Evolutionary conservation across 208 protist species (phyloP), one percentile per base, ranked within the genome.

Genomic region (Angomonas ambiguus): DNA sequence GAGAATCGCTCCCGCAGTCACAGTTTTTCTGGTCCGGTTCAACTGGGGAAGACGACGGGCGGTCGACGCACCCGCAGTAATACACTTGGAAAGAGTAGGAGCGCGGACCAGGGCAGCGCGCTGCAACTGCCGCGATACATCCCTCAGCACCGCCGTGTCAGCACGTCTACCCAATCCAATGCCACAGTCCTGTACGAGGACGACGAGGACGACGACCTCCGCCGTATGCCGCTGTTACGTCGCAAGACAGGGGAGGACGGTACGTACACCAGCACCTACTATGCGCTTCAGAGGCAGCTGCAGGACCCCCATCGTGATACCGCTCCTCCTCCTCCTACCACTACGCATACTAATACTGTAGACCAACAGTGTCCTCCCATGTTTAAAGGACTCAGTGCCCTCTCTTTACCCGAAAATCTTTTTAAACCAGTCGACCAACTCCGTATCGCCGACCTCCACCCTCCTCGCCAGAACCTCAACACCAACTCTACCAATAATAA

Each of bases 321-420:
- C n/a, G n/a, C n/a, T n/a, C n/a, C n/a, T n/a, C n/a, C n/a, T n/a
- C n/a, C n/a, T n/a, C n/a, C n/a, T n/a, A n/a, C n/a, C n/a, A n/a
- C n/a, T n/a, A n/a, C n/a, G n/a, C n/a, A n/a, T n/a, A n/a, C n/a
- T n/a, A n/a, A n/a, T n/a, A n/a, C n/a, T n/a, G 13, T 22, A 33
- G 35, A 66, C 35, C 28, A 69, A 45, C 38, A 79, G 27, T 84
- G 79, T 60, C 76, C 72, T 13, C 73, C 65, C 27, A 86, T 80
- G 69, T 88, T 91, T 53, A 63, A 62, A 8, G 85, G 88, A 0
- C 57, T 89, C 49, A 91, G 83, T 65, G 74, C 74, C 16, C 72
- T 94, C 25, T 27, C 65, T 3, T 16, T 94, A 22, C 65, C 60
- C 71, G 77, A 78, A 11, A 62, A 76, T 25, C 62, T 92, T 18